Conservation (phyloP, 2,329 filamentous ascomycete genomes). For the Didymella lethalis region DNA sequence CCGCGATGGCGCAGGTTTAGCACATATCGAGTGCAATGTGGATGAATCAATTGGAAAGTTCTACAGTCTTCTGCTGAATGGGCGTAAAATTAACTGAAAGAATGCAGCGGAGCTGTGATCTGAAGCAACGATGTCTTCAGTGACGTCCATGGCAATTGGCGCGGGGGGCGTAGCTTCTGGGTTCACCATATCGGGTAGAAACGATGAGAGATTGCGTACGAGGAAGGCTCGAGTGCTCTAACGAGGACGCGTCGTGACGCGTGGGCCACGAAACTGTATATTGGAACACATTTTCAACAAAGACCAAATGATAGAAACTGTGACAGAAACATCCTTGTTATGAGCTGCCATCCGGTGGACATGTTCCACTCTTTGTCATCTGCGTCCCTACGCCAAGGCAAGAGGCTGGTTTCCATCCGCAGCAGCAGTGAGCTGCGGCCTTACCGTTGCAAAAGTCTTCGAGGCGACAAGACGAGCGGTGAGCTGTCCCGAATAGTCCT, state of each 20-base stretch:
- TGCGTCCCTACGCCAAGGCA: not conserved
- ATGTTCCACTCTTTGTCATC: too few relatives aligned
- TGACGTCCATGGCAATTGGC: not conserved
- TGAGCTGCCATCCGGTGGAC: too few relatives aligned
- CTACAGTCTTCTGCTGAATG: not conserved
- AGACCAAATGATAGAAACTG: too few relatives aligned
- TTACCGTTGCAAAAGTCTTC: not conserved
- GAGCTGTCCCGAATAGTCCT: slow-evolving; percentile 6
- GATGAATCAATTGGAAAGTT: not conserved
- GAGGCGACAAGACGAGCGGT: slow-evolving; percentile 8
- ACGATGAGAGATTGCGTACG: too few relatives aligned
- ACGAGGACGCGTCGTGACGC: not conserved
- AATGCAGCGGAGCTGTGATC: not conserved
- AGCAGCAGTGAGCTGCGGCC: not conserved
- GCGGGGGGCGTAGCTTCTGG: not conserved
- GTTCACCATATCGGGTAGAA: too few relatives aligned
- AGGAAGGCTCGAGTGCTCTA: too few relatives aligned
- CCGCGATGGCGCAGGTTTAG: not conserved
- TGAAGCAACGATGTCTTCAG: not conserved
- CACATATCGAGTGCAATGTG: not conserved
- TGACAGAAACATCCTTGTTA: too few relatives aligned
- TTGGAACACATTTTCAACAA: too few relatives aligned
- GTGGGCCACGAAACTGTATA: not conserved
- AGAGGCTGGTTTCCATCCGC: not conserved
- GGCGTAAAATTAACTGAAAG: not conserved